phyloP scores from a whole-genome alignment of 2,329 filamentous ascomycete genomes.

The Cercospora nicotianae region DNA sequence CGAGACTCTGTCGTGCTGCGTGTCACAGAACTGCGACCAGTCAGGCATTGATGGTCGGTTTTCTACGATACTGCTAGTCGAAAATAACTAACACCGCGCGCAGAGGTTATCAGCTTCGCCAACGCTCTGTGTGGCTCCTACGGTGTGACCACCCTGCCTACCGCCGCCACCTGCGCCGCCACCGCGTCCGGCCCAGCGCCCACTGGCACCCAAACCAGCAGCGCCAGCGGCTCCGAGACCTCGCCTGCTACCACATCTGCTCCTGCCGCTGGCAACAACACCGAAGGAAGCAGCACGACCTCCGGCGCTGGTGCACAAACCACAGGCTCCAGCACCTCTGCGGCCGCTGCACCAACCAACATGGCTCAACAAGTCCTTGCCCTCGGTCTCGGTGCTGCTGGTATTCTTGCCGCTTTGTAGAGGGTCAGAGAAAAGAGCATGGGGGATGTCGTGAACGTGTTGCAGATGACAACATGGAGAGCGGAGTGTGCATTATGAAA shows the following conservation, averaged over 20 bases:
- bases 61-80: background rate
- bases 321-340: constrained; percentile 1
- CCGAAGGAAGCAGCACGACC: background rate
- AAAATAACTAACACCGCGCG: background rate
- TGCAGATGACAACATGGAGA: background rate
- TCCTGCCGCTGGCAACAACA: background rate
- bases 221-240: constrained; percentile 6
- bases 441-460: background rate
- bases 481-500: background rate
- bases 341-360: constrained; percentile 18
- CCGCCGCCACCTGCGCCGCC: constrained; percentile 41
- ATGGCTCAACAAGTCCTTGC: constrained; percentile 18
- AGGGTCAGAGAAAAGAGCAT: background rate
- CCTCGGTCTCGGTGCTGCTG: constrained; percentile 19
- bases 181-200: constrained; percentile 24
- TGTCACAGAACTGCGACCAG: constrained; percentile 38
- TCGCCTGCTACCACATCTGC: constrained; percentile 1
- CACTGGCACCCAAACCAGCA: constrained; percentile 9
- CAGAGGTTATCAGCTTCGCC: constrained; percentile 47
- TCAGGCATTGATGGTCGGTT: background rate
- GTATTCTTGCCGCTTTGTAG: constrained; percentile 16
- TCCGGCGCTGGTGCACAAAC: background rate
- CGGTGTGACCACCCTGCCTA: constrained; percentile 43
- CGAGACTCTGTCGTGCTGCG: constrained; percentile 44
- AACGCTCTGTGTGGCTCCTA: constrained; percentile 42